These are phyloP conservation scores for Yamadazyma kitorensis DNA, from an alignment of 805 yeast genomes.

Conservation along the genomic window DNA sequence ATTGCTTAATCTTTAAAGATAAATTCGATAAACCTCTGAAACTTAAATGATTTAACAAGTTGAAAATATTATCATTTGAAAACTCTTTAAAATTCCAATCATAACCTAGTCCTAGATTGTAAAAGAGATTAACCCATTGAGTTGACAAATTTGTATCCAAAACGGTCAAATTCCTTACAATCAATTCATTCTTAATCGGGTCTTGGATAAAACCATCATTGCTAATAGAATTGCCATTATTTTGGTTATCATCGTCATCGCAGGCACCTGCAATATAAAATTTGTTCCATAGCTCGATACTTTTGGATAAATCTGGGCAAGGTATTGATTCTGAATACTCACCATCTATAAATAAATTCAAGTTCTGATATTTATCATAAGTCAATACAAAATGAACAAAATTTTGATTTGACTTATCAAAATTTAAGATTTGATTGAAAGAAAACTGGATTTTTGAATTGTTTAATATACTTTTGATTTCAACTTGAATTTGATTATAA, in stretches of 20 bases:
- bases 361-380: conserved; percentile 33
- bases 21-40: conserved; percentile 34
- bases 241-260: conserved; percentile 10
- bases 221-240: conserved; percentile 1
- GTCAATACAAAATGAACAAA: conserved; percentile 34
- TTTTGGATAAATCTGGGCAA: conserved; percentile 29
- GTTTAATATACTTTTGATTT: conserved; percentile 21
- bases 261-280: conserved; percentile 37
- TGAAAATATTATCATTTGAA: conserved; percentile 32
- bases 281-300: conserved; percentile 32
- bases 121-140: conserved; percentile 53
- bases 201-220: no score
- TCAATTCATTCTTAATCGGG: conserved; percentile 23
- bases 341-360: conserved; percentile 50
- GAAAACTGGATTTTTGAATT: conserved; percentile 27
- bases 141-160: conserved; percentile 33
- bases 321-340: conserved; percentile 45
- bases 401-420: conserved; percentile 17
- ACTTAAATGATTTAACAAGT: conserved; percentile 39
- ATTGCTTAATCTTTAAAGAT: conserved; percentile 31
- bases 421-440: conserved; percentile 29
- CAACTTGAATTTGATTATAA: conserved; percentile 29
- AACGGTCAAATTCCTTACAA: conserved; percentile 37
- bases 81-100: conserved; percentile 45
- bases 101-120: conserved; percentile 44